phyloP scores from a whole-genome alignment of 2,329 filamentous ascomycete genomes.

The Setomelanomma holmii region DNA sequence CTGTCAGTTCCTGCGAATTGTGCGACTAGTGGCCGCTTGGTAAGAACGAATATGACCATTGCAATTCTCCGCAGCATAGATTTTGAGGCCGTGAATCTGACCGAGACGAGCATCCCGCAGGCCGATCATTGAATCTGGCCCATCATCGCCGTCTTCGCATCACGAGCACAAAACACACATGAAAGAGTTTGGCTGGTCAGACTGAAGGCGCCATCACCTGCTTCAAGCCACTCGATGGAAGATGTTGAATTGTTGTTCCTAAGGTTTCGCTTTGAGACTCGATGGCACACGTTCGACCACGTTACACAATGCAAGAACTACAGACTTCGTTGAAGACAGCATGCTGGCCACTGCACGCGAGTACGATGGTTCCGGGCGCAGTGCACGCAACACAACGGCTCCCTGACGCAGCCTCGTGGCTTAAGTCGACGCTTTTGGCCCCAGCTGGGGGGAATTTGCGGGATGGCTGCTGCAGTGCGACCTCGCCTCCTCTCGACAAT shows the following conservation, averaged over 20 bases:
- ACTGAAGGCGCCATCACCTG: neutral
- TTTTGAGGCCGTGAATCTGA: neutral
- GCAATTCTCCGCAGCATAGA: neutral
- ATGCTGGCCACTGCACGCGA: neutral
- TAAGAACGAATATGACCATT: neutral
- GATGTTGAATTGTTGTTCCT: neutral
- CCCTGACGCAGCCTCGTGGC: constrained; percentile 8
- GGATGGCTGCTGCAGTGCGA: constrained; percentile 3
- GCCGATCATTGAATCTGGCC: neutral
- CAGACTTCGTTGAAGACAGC: neutral
- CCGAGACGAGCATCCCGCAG: neutral
- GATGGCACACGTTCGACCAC: neutral
- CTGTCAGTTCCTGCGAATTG: neutral
- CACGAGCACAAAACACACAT: neutral
- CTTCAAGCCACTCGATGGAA: neutral
- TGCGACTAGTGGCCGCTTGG: neutral
- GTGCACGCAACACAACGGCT: neutral
- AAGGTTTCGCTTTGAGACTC: neutral
- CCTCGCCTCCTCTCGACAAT: constrained; percentile 35
- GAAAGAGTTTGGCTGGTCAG: neutral
- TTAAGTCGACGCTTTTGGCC: constrained; percentile 1
- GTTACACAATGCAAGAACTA: neutral
- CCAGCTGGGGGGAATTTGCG: constrained; percentile 9
- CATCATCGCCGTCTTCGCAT: neutral
- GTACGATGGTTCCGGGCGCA: neutral